Conservation (phyloP, 75 land plant genomes). For the Cryptomeria japonica region DNA sequence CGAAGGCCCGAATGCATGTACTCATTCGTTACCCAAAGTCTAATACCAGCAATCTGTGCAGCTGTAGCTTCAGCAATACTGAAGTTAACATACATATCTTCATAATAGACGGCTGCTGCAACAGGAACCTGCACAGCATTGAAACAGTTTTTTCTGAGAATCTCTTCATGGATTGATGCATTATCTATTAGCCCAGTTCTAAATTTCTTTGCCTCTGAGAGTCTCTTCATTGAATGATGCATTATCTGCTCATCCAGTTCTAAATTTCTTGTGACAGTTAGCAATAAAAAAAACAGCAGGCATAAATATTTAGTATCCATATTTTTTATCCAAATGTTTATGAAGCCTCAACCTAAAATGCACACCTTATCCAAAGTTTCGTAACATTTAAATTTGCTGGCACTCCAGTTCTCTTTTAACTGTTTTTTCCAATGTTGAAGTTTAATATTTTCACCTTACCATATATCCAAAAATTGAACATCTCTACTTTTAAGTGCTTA, state of each 20-base stretch:
- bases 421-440: background rate
- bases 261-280: background rate
- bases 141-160: background rate
- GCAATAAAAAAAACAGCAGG: background rate
- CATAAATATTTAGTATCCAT: background rate
- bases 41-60: conserved; percentile 71
- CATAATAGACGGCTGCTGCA: conserved; percentile 98
- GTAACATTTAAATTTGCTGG: background rate
- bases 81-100: conserved; percentile 93
- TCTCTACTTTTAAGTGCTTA: background rate
- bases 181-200: background rate
- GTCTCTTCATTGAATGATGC: background rate
- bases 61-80: conserved; percentile 73
- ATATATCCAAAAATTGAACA: background rate
- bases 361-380: background rate
- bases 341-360: background rate
- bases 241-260: background rate
- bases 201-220: background rate
- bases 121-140: conserved; percentile 78
- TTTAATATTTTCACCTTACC: background rate
- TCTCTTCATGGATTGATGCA: background rate
- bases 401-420: background rate
- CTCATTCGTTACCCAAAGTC: conserved; percentile 92
- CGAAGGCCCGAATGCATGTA: conserved; percentile 95
- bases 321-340: background rate